A percentile compares a stretch with the other conserved stretches of the same genome.
Evolutionary conservation across 768 basidiomycete genomes (phyloP).

Genomic region (Agaricus subrufescens): DNA sequence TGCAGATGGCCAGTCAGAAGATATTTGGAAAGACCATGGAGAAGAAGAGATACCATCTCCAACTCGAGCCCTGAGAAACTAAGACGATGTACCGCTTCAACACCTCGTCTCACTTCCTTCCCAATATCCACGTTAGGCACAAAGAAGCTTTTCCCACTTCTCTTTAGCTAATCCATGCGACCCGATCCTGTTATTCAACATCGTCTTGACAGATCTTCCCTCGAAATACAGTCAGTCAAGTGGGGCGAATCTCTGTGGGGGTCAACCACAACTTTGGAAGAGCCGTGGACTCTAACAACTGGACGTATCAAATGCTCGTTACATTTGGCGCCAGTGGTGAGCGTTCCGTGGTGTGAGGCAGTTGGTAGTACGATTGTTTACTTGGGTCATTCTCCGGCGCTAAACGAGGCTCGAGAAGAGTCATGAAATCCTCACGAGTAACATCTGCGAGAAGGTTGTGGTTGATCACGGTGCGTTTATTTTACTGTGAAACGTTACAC

Average conservation of each 20-base stretch:
- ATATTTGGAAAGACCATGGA: not conserved
- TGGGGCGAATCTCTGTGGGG: slow-evolving; percentile 54
- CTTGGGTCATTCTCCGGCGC: slow-evolving; percentile 72
- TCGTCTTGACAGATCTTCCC: slow-evolving; percentile 75
- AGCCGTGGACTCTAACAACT: slow-evolving; percentile 19
- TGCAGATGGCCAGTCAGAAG: slow-evolving; percentile 20
- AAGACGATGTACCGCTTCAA: slow-evolving; percentile 54
- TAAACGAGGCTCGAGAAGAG: slow-evolving; percentile 70
- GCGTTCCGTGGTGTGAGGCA: slow-evolving; percentile 29
- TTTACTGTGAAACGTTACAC: slow-evolving; percentile 41
- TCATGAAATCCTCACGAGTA: slow-evolving; percentile 82
- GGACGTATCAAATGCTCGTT: not conserved
- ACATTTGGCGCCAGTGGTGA: slow-evolving; percentile 24
- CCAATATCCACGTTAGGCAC: slow-evolving; percentile 81
- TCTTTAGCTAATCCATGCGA: slow-evolving; percentile 79
- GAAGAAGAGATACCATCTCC: slow-evolving; percentile 53
- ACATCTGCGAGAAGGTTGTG: slow-evolving; percentile 86
- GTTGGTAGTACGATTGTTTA: slow-evolving; percentile 22
- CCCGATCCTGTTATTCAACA: slow-evolving; percentile 71
- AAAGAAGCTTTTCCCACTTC: slow-evolving; percentile 77
- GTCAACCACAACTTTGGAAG: slow-evolving; percentile 23
- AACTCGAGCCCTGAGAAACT: too few relatives aligned
- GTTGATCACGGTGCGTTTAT: slow-evolving; percentile 69
- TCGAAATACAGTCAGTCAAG: slow-evolving; percentile 89
- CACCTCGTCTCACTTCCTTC: slow-evolving; percentile 67